Base-by-base conservation (phyloP, 2,329 filamentous ascomycete genomes). In the Gaeumannomyces sp. region DNA sequence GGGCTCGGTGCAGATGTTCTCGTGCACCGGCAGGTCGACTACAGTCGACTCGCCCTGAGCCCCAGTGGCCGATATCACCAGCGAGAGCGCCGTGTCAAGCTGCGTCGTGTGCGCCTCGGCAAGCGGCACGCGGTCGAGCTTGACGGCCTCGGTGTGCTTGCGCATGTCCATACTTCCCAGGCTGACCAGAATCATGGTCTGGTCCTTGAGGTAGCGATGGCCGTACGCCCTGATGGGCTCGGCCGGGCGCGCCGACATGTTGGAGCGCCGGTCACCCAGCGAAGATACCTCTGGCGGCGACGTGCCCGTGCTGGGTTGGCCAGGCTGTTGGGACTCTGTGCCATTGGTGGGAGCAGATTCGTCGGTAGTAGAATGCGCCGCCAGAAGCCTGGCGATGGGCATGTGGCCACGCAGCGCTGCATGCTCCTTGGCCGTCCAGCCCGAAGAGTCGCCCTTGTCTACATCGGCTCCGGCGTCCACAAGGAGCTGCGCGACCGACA, bases 221-320 rank as follows among this genome's bases (percentile, higher is more conserved):
- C 95, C 95, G 76, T 98, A 99, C 1, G 92, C 91, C 77, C 98
- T 98, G 69, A 98, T 85, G 6, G 93, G 89, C 68, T 97, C 92
- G 2, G 88, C 80, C 8, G 83, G 78, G 62, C 87, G 82, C 7
- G 81, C 75, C 27, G 75, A 70, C 64, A 79, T 74, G 71, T 83
- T 79, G 61, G 86, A 88, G 45, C 80, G 81, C 62, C 85, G 80
- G 60, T 85, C 84, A 53, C 83, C 85, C 16, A 89, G 82, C 0
- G 89, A 92, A 0, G 85, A 85, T 10, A 76, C 76, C 35, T 85
- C 83, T 1, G 82, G 77, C 2, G 81, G 77, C 2, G 80, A 79
- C 1, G 78, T 72, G 22, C 76, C 73, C 4, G 72, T 71, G n/a
- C 67, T 66, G 8, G 33, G 27, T 7, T 56, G 19, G 27, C 19